Evolutionary conservation across 805 yeast genomes (phyloP).

Genomic region (Sugiyamaella chiloensis): DNA sequence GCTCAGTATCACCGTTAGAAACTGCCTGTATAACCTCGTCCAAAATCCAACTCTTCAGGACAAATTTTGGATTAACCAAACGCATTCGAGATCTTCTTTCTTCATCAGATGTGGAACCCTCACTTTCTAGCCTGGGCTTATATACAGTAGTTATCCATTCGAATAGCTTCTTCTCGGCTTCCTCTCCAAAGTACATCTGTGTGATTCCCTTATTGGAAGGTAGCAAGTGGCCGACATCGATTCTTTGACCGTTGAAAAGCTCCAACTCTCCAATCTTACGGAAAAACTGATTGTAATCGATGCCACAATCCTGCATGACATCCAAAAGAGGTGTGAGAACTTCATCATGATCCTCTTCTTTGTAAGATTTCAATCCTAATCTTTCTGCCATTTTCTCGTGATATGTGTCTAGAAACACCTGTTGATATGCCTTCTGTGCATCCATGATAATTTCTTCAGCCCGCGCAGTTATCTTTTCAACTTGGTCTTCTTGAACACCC

Average conservation of each 20-base stretch:
- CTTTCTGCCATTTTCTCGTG: conserved; percentile 56
- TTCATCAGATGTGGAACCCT: conserved; percentile 37
- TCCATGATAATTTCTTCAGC: conserved; percentile 65
- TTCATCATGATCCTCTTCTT: conserved; percentile 36
- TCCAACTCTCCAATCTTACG: conserved; percentile 52
- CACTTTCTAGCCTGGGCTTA: conserved; percentile 39
- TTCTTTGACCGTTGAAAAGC: conserved; percentile 32
- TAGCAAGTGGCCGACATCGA: conserved; percentile 31
- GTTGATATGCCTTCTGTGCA: conserved; percentile 64
- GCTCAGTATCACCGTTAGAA: conserved; percentile 46
- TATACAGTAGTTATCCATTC: conserved; percentile 53
- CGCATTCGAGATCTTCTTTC: conserved; percentile 44
- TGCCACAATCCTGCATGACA: conserved; percentile 54
- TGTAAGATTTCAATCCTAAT: conserved; percentile 55
- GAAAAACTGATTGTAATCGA: conserved; percentile 82
- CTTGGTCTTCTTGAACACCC: conserved; percentile 48
- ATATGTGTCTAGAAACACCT: conserved; percentile 57
- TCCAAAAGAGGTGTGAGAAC: conserved; percentile 60
- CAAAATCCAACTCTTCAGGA: conserved; percentile 82
- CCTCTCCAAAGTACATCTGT: conserved; percentile 25
- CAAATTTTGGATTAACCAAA: conserved; percentile 67
- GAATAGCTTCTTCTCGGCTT: conserved; percentile 42
- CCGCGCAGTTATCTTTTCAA: conserved; percentile 43
- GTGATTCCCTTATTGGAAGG: conserved; percentile 35
- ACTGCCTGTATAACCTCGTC: conserved; percentile 73